Base-by-base conservation (phyloP, 805 yeast species). In the Candida rishiriensis region DNA sequence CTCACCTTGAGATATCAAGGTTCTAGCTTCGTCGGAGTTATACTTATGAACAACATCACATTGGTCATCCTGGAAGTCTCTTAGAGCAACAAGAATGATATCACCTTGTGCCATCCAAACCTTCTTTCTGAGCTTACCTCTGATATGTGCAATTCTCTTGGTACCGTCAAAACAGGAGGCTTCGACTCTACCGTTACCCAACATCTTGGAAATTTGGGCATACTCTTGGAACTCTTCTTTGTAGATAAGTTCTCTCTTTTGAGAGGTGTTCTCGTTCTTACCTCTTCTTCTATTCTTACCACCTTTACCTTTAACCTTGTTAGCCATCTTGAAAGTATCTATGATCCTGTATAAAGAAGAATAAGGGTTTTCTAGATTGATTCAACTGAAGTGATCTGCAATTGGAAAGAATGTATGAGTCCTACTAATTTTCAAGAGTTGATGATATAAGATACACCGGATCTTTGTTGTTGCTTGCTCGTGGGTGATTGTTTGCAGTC, bases 61-160 rank as follows among this genome's bases (percentile, higher is more conserved):
- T 68, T 87, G 95, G 51, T 88, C 96, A 62, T 91, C 97, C 72
- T 93, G 97, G 81, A 93, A 93, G 63, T 93, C 99, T 78, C 99
- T 89, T 59, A 93, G 79, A 8, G 97, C 90, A 39, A 91, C 93
- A 63, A 93, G 75, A 56, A 93, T 88, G 59, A 93, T 93, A 66
- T 93, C 99, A 73, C 99, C 99, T 69, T 89, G 98, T 39, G 87
- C 87, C 88, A 93, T 90, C 99, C 99, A 93, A 49, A 93, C 99
- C 80, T 91, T 93, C 84, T 93, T 93, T 79, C 99, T 87, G 72
- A 93, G 79, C 67, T 93, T 93, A 60, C 99, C 99, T 78, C 99
- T 88, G 63, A 93, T 93, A 65, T 91, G 99, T 15, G 96, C 99
- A 80, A 89, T 79, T 75, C 99, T 83, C 66, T 82, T 87, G 56